Base-by-base conservation (phyloP, 495 filamentous ascomycete species). In the Aspergillus mulundensis region DNA sequence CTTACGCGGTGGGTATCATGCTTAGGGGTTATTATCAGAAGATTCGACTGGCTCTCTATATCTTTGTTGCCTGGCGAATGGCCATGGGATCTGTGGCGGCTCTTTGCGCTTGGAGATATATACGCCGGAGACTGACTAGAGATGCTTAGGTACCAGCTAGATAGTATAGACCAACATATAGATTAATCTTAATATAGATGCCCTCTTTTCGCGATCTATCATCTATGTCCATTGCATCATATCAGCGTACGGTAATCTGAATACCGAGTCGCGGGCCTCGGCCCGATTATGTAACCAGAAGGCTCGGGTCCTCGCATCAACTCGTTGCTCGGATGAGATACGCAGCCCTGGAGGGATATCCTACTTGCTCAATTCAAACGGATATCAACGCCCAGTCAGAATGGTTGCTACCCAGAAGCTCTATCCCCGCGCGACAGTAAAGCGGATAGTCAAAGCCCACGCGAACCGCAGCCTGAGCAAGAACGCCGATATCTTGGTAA, bases 391-490 rank as follows among this genome's bases (percentile, higher is more conserved):
- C 32, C 5, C 32, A 4, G n/a, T 14, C 23, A 34, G 23, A 40
- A 78, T 78, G 75, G 71, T 64, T 34, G 69, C 66, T n/a, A 70
- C 70, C 7, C 73, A 89, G 64, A 91, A 89, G 66, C 81, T 89
- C 19, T 96, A 96, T 58, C 92, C 92, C 2, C 86, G 91, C 36
- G 84, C 83, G 4, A 91, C 89, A 0, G 79, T 96, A 54, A 93
- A 89, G 71, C 88, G 89, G 59, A 92, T 92, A 32, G 80, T 96
- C 58, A 95, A 95, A 75, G 91, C 91, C 25, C 90, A 95, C 68
- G 87, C 88, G 5, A 87, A 89, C 50, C 81, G 83, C 59, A 86
- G 78, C 52, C 70, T 95, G 58, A 89, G 85, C 76, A 93, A 91
- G 70, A 92, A 95, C 63, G 86, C 84, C 42, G 92, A 96, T 73